These are phyloP conservation scores for Penicillium capsulatum DNA, from an alignment of 2,329 filamentous ascomycete species.

Conservation along the genomic window DNA sequence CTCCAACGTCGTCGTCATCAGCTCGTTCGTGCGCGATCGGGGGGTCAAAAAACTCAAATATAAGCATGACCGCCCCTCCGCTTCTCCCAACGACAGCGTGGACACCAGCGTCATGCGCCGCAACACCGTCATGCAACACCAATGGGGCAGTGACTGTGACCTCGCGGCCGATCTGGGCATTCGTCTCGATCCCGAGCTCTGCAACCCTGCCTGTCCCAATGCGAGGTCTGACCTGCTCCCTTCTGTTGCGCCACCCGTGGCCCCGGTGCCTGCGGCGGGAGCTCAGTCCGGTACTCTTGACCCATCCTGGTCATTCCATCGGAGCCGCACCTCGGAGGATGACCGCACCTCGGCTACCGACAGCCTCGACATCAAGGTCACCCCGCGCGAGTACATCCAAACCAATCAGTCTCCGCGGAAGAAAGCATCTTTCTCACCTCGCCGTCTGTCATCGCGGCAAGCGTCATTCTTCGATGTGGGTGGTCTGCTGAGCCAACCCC, in stretches of 20 bases:
- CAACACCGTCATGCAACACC: slow-evolving; percentile 60
- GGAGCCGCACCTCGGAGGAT: slow-evolving; percentile 25
- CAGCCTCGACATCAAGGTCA: slow-evolving; percentile 32
- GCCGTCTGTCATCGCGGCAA: slow-evolving; percentile 48
- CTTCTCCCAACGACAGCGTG: slow-evolving; percentile 48
- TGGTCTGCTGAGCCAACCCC: slow-evolving; percentile 58
- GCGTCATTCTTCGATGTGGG: slow-evolving; percentile 85
- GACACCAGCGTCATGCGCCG: slow-evolving; percentile 38
- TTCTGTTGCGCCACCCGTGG: slow-evolving; percentile 24
- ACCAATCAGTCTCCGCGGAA: slow-evolving; percentile 26
- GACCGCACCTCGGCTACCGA: slow-evolving; percentile 27
- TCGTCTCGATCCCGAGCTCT: slow-evolving; percentile 54
- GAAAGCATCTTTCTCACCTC: slow-evolving; percentile 31
- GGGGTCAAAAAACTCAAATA: slow-evolving; percentile 88
- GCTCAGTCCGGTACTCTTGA: slow-evolving; percentile 29
- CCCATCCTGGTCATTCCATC: slow-evolving; percentile 32
- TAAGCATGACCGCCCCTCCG: slow-evolving; percentile 45
- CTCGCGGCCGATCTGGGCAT: slow-evolving; percentile 76
- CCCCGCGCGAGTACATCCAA: slow-evolving; percentile 34
- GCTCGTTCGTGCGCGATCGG: slow-evolving; percentile 85
- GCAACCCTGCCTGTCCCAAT: slow-evolving; percentile 25
- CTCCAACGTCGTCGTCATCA: slow-evolving; percentile 83
- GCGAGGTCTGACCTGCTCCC: not conserved
- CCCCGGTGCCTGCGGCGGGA: slow-evolving; percentile 22
- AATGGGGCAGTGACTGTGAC: slow-evolving; percentile 89